Evolutionary conservation across 805 yeast species (phyloP).

Genomic region (Starmerella cellae): DNA sequence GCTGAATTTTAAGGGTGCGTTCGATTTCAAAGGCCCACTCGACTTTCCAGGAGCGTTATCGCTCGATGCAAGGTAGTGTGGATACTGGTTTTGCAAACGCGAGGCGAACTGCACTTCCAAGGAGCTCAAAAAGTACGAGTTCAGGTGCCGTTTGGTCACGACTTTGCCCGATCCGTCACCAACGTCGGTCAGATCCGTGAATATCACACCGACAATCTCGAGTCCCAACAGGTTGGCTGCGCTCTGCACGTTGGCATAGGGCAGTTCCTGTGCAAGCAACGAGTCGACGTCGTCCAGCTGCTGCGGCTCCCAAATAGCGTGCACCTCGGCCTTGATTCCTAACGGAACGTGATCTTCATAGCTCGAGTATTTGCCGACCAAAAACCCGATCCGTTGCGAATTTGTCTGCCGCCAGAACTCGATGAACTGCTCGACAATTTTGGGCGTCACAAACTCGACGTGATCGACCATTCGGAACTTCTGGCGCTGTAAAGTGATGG

Average conservation of each 20-base stretch:
- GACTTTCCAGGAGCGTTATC: conserved; percentile 27
- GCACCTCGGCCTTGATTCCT: conserved; percentile 87
- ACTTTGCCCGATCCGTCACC: conserved; percentile 83
- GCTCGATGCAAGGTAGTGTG: conserved; percentile 27
- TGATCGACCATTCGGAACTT: conserved; percentile 93
- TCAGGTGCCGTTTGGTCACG: conserved; percentile 81
- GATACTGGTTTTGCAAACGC: conserved; percentile 51
- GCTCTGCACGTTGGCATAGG: conserved; percentile 33
- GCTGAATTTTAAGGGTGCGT: conserved; percentile 35
- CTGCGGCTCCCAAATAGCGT: conserved; percentile 86
- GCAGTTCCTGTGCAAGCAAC: conserved; percentile 41
- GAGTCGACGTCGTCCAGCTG: conserved; percentile 84
- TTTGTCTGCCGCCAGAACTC: conserved; percentile 88
- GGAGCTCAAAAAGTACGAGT: conserved; percentile 81
- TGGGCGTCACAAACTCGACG: conserved; percentile 71
- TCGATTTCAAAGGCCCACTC: neutral
- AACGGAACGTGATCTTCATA: conserved; percentile 70
- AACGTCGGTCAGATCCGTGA: conserved; percentile 79
- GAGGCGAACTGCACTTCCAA: conserved; percentile 78
- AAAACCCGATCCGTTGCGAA: conserved; percentile 68
- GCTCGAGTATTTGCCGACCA: conserved; percentile 68
- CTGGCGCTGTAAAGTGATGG: conserved; percentile 84
- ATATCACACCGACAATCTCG: conserved; percentile 64
- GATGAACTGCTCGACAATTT: conserved; percentile 66
- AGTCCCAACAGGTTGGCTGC: conserved; percentile 45